Base-by-base conservation (phyloP, 345 rosid species). In the Heritiera littoralis region DNA sequence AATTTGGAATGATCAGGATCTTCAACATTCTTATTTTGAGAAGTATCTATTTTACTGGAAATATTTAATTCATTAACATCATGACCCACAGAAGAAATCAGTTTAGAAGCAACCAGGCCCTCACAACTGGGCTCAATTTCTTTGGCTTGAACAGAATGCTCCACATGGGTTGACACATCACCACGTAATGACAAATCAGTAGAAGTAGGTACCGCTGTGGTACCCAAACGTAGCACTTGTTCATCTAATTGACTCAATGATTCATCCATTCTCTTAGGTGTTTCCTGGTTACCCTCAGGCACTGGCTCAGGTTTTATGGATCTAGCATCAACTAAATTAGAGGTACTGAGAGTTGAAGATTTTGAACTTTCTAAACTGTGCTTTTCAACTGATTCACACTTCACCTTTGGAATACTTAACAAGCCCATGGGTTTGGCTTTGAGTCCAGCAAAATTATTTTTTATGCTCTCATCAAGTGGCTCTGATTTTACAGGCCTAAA, bases 251-350 rank as follows among this genome's bases (percentile, higher is more conserved):
- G 77, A 49, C 45, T 66, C 65, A 80, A 80, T 41, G 80, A 43
- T 35, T 79, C 87, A 75, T 86, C 87, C 78, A 55, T 73, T 13
- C 66, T 74, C 75, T 75, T 79, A 40, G 52, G 35, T 75, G 79
- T 73, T 85, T 81, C 85, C 13, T 69, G 81, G 28, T 74, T 79
- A 77, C 67, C 78, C 72, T 85, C 89, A 56, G 45, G 77, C 81
- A 54, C 70, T 72, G 86, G 86, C 81, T 92, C 97, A 75, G 84
- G 77, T 86, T 93, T 94, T 65, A 90, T 7, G 11, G 85, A 78
- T 55, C 78, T 70, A 54, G 84, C 76, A 80, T 46, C 82, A 81
- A 80, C 80, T 28, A 82, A 67, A 59, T 85, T 85, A 52, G 41
- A 12, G 76, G 80, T 2, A 75, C 73, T 73, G 81, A 61, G 30